Base-by-base conservation (phyloP, 768 basidiomycete species). In the Russula brevipes region DNA sequence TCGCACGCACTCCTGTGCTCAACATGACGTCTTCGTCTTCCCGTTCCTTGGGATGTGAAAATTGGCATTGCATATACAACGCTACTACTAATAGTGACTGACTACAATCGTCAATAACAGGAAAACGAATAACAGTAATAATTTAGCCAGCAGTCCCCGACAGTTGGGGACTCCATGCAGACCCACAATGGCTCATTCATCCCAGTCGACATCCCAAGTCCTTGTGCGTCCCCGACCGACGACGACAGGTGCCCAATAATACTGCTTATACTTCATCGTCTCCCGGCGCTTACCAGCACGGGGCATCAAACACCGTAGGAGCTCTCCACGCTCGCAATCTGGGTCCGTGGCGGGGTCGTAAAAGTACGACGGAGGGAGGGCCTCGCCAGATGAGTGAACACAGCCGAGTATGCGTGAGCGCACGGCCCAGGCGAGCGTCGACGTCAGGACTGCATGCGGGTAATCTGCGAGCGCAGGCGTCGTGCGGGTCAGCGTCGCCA, bases 181-280 rank as follows among this genome's bases (percentile, higher is more conserved):
- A 7, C 35, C 42, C n/a, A 24, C 38, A 39, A 1, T 24, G 5
- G 24, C 33, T 59, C 57, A 68, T 16, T 68, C 67, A 39, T 68
- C 67, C 67, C 67, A 68, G 30, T 68, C 67, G 17, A 66, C 67
- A 24, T 68, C 67, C 67, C 67, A 68, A 30, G 44, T 57, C 36
- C 60, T 42, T 42, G 65, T 46, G 42, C 54, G 53, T 2, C 61
- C 56, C 16, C 67, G 65, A 52, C 65, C 59, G 30, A 68, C 46
- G 24, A 63, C 54, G 30, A 91, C 73, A 9, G 89, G 89, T 35
- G 80, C 79, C 76, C 85, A 91, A 74, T 91, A 92, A 75, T 92
- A 92, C 72, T 89, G 87, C 73, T 91, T 91, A 65, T 86, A 88
- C 75, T 89, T 87, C 80, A 87, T 90, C 72, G 88, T 91, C 74